Conservation (phyloP, 2,329 filamentous ascomycete genomes). For the Ophiostoma triangulosporum region DNA sequence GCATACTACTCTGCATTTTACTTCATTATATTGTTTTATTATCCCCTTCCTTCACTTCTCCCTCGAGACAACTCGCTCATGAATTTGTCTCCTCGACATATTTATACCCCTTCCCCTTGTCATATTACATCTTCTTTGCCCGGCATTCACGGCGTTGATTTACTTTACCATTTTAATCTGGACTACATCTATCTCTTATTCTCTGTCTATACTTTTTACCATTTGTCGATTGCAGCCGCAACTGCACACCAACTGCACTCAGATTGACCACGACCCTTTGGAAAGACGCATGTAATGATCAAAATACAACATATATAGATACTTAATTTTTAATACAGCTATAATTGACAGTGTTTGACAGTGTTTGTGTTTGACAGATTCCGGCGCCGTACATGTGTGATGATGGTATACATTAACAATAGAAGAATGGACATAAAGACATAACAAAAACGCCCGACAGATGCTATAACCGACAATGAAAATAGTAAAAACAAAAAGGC, state of each 20-base stretch:
- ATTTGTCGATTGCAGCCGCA: background rate
- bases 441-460: background rate
- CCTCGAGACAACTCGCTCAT: background rate
- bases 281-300: background rate
- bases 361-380: no score
- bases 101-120: background rate
- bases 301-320: background rate
- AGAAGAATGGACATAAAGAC: background rate
- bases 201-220: background rate
- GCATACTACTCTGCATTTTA: background rate
- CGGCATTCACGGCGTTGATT: background rate
- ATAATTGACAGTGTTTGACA: no score
- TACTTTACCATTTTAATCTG: background rate
- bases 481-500: background rate
- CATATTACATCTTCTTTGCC: background rate
- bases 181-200: background rate
- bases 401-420: background rate
- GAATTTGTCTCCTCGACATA: background rate
- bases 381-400: background rate
- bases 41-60: background rate
- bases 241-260: background rate
- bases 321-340: background rate
- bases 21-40: background rate
- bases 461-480: no score
- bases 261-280: background rate